Percentiles rank a stretch among this genome's conserved stretches.
Conservation (phyloP, 345 rosid genomes). For the Linum usitatissimum region DNA sequence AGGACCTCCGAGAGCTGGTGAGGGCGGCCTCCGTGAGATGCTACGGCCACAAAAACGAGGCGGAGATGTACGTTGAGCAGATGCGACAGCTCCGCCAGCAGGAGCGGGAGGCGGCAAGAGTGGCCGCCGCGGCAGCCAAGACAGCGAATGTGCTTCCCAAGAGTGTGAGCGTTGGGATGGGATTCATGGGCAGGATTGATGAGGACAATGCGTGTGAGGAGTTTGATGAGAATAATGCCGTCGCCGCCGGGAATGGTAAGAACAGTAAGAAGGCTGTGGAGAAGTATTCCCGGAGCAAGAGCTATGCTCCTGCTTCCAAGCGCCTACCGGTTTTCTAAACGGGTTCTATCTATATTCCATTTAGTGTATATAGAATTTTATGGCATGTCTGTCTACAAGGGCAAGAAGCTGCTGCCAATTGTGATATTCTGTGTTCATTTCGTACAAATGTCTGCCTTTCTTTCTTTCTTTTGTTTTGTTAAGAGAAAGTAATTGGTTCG, state of each 20-base stretch:
- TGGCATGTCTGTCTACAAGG: no score
- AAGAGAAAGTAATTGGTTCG: no score
- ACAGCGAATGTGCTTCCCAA: slow-evolving; percentile 25
- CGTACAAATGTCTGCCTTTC: no score
- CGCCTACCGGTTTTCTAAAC: background rate
- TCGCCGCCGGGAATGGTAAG: background rate
- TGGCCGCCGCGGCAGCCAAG: background rate
- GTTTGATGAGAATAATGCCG: slow-evolving; percentile 15
- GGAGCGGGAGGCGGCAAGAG: slow-evolving; percentile 4
- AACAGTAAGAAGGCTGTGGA: background rate
- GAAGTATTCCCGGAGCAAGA: background rate
- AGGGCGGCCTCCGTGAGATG: slow-evolving; percentile 55
- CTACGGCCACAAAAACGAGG: slow-evolving; percentile 43
- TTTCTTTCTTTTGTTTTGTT: no score
- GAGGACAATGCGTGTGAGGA: slow-evolving; percentile 31
- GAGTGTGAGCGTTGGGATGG: slow-evolving; percentile 37
- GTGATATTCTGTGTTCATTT: no score
- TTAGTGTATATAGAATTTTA: no score
- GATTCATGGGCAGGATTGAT: slow-evolving; percentile 45
- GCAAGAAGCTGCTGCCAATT: no score
- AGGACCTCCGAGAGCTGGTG: slow-evolving; percentile 53
- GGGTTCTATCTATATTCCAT: no score
- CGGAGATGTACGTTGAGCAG: slow-evolving; percentile 34
- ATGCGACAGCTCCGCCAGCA: slow-evolving; percentile 4
- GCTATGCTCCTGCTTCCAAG: background rate